A percentile compares a stretch with the other conserved stretches of the same genome.
Conservation (phyloP, 371 early-diverging fungal genomes). For the Mortierella sp. region DNA sequence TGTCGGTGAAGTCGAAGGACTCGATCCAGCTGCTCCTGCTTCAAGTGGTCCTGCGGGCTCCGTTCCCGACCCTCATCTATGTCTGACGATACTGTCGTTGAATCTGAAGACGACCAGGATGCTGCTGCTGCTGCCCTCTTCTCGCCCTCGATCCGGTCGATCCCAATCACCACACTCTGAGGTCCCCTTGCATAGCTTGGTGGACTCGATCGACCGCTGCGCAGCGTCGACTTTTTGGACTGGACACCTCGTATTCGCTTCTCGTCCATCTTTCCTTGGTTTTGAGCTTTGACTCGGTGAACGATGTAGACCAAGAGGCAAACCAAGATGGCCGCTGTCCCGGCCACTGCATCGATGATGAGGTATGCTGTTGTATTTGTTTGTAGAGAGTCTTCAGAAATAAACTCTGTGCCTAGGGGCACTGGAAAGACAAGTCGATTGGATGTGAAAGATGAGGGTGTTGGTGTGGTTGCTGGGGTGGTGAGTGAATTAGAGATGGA, state of each 20-base stretch:
- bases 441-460: background rate
- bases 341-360: background rate
- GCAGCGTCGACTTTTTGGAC: background rate
- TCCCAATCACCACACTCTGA: background rate
- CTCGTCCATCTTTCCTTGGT: background rate
- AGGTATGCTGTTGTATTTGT: background rate
- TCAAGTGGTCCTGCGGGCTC: background rate
- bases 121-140: background rate
- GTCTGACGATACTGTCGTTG: too few relatives aligned
- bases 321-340: background rate
- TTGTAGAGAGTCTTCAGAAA: background rate
- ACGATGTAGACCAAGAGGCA: background rate
- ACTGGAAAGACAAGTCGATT: too few relatives aligned
- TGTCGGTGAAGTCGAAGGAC: background rate
- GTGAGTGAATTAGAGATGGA: too few relatives aligned
- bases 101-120: background rate
- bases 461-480: background rate
- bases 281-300: background rate
- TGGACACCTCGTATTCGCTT: background rate
- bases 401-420: too few relatives aligned
- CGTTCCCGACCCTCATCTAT: too few relatives aligned
- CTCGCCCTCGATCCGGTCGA: slow-evolving; percentile 2
- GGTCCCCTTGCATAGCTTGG: background rate
- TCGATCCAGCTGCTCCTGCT: background rate
- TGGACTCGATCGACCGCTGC: background rate